Evolutionary conservation across 1,284 basidiomycete genomes (phyloP).

Genomic region (Puccinia horiana): DNA sequence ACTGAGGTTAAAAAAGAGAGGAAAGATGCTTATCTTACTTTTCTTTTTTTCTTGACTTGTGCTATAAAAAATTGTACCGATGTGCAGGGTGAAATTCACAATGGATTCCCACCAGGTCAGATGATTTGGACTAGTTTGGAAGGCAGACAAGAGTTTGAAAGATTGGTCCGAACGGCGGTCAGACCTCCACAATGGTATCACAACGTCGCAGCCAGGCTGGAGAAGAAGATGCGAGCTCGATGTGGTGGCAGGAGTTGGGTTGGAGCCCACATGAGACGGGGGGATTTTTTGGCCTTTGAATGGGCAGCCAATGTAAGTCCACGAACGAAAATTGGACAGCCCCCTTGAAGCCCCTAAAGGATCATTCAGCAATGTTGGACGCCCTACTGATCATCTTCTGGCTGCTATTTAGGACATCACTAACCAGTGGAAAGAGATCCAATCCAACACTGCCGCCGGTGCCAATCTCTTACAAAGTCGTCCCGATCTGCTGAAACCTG

Average conservation of each 20-base stretch:
- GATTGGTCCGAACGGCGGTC: slow-evolving; percentile 15
- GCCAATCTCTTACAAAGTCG: slow-evolving; percentile 29
- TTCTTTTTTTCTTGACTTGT: not conserved
- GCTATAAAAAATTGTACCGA: not conserved
- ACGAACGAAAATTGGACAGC: not conserved
- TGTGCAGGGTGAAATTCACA: slow-evolving; percentile 43
- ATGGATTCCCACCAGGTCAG: slow-evolving; percentile 43
- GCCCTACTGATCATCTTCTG: not conserved
- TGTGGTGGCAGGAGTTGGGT: slow-evolving; percentile 42
- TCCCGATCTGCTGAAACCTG: slow-evolving; percentile 17
- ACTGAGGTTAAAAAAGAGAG: not conserved
- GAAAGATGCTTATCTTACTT: not conserved
- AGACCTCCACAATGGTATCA: slow-evolving; percentile 38
- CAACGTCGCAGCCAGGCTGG: slow-evolving; percentile 28
- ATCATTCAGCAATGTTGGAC: not conserved
- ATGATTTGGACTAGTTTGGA: slow-evolving; percentile 43
- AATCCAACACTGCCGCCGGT: not conserved
- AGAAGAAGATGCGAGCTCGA: slow-evolving; percentile 44
- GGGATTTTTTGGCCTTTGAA: slow-evolving; percentile 31
- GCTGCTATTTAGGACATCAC: slow-evolving; percentile 27
- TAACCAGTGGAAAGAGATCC: slow-evolving; percentile 28
- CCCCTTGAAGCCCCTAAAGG: not conserved
- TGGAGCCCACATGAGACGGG: slow-evolving; percentile 42
- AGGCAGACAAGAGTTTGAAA: slow-evolving; percentile 35
- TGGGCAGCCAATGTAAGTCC: slow-evolving; percentile 36